Base-by-base conservation (phyloP, 2,329 filamentous ascomycete genomes). In the Pseudogymnoascus sp. region DNA sequence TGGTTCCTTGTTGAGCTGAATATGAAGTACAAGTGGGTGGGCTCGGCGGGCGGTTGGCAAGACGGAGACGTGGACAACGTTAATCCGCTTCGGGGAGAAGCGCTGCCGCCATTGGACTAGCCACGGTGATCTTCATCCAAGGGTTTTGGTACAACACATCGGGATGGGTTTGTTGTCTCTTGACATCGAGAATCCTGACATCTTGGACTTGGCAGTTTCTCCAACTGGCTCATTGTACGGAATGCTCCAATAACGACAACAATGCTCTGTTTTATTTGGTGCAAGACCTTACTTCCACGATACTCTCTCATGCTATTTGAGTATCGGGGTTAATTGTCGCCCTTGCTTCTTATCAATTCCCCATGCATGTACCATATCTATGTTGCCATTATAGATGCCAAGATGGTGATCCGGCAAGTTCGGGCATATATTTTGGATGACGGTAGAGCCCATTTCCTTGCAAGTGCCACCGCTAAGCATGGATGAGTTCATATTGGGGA, bases 331-430 rank as follows among this genome's bases (percentile, higher is more conserved):
- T 33, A 56, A 15, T 56, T 33, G 13, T 56, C 29, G 3, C 17
- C 5, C 5, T 1, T 19, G 50, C 17, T 35, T 19, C 50, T 19
- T 56, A 35, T 56, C 17, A 33, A 56, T 33, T 33, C n/a, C 29
- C 46, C n/a, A 33, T 56, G n/a, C 50, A 35, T 17, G 29, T 56
- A 56, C 50, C 19, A 15, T 35, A 56, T 33, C 50, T 56, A 1
- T 26, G 33, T 56, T 56, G 11, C 50, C n/a, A 56, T 56, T 56
- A 5, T n/a, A 56, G 50, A 56, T 21, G 50, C 50, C 50, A 33
- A 56, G 50, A 56, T 56, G 50, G 11, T 56, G 50, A 56, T 56
- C 29, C 50, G 50, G 50, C 11, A 56, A 33, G 50, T 56, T 56
- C 50, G 50, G 50, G 50, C 50, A 56, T 21, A 56, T 56, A 56